Evolutionary conservation across 179 eudicot species (phyloP).

Genomic region (Beta corolliflora): DNA sequence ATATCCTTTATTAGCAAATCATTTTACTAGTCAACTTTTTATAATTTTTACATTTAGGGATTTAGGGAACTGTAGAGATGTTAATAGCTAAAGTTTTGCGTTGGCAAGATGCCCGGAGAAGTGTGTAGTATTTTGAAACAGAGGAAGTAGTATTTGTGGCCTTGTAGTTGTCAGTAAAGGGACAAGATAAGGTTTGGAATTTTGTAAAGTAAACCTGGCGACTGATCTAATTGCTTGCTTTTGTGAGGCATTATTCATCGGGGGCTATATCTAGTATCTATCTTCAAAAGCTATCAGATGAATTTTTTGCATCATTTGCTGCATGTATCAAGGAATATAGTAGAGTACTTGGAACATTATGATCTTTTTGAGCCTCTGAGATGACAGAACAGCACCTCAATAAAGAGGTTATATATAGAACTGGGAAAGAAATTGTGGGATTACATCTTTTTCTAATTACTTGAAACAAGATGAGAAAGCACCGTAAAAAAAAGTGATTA

Average conservation of each 20-base stretch:
- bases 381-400: background rate
- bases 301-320: background rate
- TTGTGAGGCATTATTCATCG: background rate
- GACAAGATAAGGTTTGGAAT: background rate
- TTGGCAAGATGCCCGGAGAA: no score
- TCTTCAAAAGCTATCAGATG: background rate
- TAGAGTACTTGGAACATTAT: background rate
- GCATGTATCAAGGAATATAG: background rate
- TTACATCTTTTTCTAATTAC: background rate
- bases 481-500: background rate
- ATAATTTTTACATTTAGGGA: no score
- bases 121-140: no score
- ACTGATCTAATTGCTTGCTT: background rate
- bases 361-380: background rate
- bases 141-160: background rate
- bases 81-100: no score
- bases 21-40: background rate
- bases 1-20: background rate
- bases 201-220: background rate
- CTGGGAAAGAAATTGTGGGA: background rate
- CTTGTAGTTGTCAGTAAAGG: background rate
- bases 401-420: background rate
- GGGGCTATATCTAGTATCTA: background rate
- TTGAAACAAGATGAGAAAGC: constrained; percentile 8
- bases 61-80: no score